These are phyloP conservation scores for Protomyces inouyei DNA, from an alignment of 1,139 yeast genomes.

Conservation along the genomic window DNA sequence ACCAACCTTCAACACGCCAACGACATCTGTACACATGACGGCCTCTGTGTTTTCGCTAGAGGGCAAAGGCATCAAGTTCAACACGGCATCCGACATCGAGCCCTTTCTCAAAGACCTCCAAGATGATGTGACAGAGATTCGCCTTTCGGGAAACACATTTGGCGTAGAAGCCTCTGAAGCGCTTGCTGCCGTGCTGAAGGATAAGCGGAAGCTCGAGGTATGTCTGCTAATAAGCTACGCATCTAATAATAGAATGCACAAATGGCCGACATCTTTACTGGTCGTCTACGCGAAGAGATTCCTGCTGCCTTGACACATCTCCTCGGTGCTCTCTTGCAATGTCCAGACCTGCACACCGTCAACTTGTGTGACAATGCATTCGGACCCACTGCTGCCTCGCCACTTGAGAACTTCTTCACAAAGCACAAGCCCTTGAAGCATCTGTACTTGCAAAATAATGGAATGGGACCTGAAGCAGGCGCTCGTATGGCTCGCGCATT, in stretches of 20 bases:
- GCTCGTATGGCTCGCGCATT: constrained; percentile 85
- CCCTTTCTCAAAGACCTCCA: constrained; percentile 57
- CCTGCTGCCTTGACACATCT: constrained; percentile 72
- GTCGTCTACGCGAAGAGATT: constrained; percentile 89
- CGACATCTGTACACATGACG: not conserved
- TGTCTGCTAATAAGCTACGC: constrained; percentile 34
- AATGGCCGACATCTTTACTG: constrained; percentile 89
- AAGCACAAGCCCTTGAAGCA: constrained; percentile 77
- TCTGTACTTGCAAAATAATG: constrained; percentile 84
- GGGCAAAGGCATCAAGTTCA: constrained; percentile 72
- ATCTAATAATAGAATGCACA: constrained; percentile 51
- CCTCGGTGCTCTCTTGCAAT: constrained; percentile 65
- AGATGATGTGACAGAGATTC: constrained; percentile 54
- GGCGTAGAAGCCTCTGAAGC: constrained; percentile 83
- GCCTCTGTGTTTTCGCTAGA: constrained; percentile 50
- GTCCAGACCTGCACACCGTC: constrained; percentile 63
- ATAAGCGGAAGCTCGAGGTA: constrained; percentile 45
- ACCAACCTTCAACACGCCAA: too few species aligned
- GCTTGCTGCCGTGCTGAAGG: constrained; percentile 55
- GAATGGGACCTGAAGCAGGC: constrained; percentile 97
- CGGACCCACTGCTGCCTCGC: constrained; percentile 91
- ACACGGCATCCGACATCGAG: constrained; percentile 65
- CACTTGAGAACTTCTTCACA: constrained; percentile 70
- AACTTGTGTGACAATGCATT: constrained; percentile 93
- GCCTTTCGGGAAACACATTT: constrained; percentile 86